Conservation (phyloP, 805 yeast species). For the Candida jianshihensis region DNA sequence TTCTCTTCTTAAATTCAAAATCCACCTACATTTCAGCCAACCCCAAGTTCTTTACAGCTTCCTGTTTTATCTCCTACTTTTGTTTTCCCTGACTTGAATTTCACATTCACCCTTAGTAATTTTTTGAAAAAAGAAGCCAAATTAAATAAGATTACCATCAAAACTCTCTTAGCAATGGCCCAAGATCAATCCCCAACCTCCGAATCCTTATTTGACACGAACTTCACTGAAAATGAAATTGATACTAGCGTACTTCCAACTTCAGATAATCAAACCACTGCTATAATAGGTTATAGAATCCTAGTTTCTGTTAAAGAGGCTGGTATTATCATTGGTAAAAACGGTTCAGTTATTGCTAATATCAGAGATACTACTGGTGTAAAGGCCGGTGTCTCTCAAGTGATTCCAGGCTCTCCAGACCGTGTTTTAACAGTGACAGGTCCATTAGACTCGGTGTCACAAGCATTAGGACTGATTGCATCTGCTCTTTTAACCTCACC, state of each 20-base stretch:
- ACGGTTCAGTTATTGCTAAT: slow-evolving; percentile 69
- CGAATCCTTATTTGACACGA: slow-evolving; percentile 20
- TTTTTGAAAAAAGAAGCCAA: neutral
- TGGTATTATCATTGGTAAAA: slow-evolving; percentile 84
- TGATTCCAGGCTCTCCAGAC: slow-evolving; percentile 74
- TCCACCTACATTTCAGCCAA: too few relatives aligned
- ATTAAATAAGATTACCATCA: slow-evolving; percentile 2
- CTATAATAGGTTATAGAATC: slow-evolving; percentile 32
- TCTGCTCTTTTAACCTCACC: slow-evolving; percentile 49
- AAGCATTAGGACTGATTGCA: slow-evolving; percentile 65
- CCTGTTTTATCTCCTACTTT: too few relatives aligned
- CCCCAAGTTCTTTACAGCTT: too few relatives aligned
- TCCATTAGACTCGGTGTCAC: slow-evolving; percentile 57
- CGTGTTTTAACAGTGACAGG: slow-evolving; percentile 79
- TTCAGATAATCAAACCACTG: slow-evolving; percentile 14
- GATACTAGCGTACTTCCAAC: slow-evolving; percentile 20
- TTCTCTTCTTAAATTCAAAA: too few relatives aligned
- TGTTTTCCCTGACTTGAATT: too few relatives aligned
- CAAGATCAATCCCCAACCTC: slow-evolving; percentile 9
- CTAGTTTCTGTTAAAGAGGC: slow-evolving; percentile 81
- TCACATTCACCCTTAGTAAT: too few relatives aligned
- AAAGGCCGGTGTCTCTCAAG: slow-evolving; percentile 81
- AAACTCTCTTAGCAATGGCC: slow-evolving; percentile 3
- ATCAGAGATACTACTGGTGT: slow-evolving; percentile 71
- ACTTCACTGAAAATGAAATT: slow-evolving; percentile 13